Evolutionary conservation across 2,329 filamentous ascomycete species (phyloP).

Genomic region (Aspergillus quadricinctus): DNA sequence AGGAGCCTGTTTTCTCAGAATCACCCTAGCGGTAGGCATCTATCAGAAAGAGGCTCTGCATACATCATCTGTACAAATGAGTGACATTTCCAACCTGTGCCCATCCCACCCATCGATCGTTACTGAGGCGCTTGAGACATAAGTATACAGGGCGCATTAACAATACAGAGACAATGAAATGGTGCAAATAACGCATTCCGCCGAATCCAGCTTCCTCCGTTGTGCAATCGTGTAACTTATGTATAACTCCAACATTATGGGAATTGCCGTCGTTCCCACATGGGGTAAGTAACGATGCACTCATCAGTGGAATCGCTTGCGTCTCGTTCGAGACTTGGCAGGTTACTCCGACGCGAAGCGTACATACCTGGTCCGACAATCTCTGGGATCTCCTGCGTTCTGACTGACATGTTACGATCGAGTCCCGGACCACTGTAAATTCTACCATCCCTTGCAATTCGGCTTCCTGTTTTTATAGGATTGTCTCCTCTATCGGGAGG

Average conservation of each 20-base stretch:
- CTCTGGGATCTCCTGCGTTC: conserved; percentile 16
- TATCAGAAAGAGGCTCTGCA: neutral
- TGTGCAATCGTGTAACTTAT: neutral
- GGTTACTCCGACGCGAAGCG: neutral
- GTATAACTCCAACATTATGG: conserved; percentile 6
- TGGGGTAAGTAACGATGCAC: conserved; percentile 16
- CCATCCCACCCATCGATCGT: neutral
- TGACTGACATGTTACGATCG: conserved; percentile 14
- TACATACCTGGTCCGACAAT: conserved; percentile 13
- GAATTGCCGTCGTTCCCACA: conserved; percentile 14
- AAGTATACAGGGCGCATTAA: neutral
- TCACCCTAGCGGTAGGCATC: neutral
- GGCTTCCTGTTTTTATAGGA: conserved; percentile 17
- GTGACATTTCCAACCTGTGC: neutral
- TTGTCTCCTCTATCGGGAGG: conserved; percentile 22
- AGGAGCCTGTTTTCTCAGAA: neutral
- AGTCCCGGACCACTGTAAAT: conserved; percentile 18
- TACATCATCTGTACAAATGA: neutral
- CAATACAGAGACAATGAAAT: neutral
- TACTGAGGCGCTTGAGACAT: neutral
- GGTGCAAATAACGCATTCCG: neutral
- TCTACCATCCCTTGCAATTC: conserved; percentile 15
- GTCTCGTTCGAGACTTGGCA: conserved; percentile 8
- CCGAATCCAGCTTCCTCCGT: neutral
- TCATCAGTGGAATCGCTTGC: conserved; percentile 21